Evolutionary conservation across 2,329 filamentous ascomycete genomes (phyloP).

Genomic region (Immersiporthe knoxdaviesiana): DNA sequence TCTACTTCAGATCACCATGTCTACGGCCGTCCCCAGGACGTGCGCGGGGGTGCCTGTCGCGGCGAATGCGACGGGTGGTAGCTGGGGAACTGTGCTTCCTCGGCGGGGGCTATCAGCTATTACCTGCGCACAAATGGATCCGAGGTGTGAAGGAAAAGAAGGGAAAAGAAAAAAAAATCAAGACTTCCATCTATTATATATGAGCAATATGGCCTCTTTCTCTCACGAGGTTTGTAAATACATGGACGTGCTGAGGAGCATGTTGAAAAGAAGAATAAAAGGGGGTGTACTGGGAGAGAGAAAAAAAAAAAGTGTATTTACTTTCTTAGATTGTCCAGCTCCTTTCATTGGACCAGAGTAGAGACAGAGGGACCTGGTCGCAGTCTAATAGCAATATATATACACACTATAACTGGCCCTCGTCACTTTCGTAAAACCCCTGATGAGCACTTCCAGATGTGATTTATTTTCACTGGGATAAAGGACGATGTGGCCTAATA

Average conservation of each 20-base stretch:
- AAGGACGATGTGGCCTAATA: not conserved
- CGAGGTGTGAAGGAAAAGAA: conserved; percentile 32
- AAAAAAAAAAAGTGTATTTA: not conserved
- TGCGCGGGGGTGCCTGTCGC: conserved; percentile 47
- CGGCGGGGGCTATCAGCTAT: conserved; percentile 57
- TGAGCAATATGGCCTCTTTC: not conserved
- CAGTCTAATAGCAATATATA: not conserved
- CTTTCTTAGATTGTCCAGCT: not conserved
- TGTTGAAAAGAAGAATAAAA: not conserved
- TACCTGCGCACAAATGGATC: conserved; percentile 52
- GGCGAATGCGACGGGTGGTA: conserved; percentile 52
- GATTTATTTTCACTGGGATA: not conserved
- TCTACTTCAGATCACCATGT: conserved; percentile 54
- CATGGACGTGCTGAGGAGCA: not conserved
- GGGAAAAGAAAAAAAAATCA: no score
- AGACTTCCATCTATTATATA: not conserved
- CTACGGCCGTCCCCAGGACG: conserved; percentile 59
- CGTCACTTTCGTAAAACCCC: not conserved
- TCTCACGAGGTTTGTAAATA: not conserved
- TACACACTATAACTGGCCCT: no score
- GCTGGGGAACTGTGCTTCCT: conserved; percentile 59
- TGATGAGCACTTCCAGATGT: not conserved
- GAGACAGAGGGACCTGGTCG: not conserved
- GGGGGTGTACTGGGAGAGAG: no score
- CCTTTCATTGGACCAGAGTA: not conserved